A percentile compares a stretch with the other conserved stretches of the same genome.
Evolutionary conservation across 1,284 basidiomycete species (phyloP).

Genomic region (Athelia psychrophila): DNA sequence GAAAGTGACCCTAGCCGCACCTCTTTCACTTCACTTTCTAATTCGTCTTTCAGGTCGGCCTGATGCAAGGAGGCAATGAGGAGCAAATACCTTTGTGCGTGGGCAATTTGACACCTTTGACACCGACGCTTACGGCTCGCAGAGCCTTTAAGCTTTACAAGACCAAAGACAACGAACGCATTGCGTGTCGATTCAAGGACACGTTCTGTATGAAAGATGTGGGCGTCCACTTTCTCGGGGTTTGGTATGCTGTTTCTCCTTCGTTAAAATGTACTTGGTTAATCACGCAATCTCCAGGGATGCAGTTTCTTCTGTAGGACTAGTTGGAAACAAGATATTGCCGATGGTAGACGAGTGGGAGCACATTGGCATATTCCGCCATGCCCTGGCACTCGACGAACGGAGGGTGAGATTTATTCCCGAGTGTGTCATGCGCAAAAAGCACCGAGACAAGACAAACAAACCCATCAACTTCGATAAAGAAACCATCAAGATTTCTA

Average conservation of each 20-base stretch:
- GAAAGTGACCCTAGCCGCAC: constrained; percentile 4
- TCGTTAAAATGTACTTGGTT: not conserved
- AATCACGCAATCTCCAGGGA: constrained; percentile 3
- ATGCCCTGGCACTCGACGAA: constrained; percentile 18
- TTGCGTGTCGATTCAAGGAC: not conserved
- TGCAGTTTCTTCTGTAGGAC: constrained; percentile 9
- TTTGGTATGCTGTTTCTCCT: constrained; percentile 11
- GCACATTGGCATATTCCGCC: not conserved
- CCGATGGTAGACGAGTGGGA: constrained; percentile 7
- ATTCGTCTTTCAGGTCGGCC: constrained; percentile 14
- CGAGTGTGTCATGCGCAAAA: constrained; percentile 11
- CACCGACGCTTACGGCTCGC: not conserved
- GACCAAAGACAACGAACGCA: not conserved
- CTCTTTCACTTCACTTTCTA: not conserved
- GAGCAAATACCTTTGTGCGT: constrained; percentile 22
- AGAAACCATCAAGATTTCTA: not conserved
- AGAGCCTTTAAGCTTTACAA: not conserved
- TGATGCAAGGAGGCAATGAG: constrained; percentile 17
- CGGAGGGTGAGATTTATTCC: constrained; percentile 26
- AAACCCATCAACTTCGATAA: not conserved
- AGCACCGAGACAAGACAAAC: not conserved
- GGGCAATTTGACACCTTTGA: not conserved
- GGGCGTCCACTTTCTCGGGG: constrained; percentile 22
- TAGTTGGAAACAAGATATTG: constrained; percentile 11
- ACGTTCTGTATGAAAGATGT: not conserved